Percentiles rank a stretch among this genome's conserved stretches.
phyloP scores from a whole-genome alignment of 768 basidiomycete genomes.

The Russula earlei region DNA sequence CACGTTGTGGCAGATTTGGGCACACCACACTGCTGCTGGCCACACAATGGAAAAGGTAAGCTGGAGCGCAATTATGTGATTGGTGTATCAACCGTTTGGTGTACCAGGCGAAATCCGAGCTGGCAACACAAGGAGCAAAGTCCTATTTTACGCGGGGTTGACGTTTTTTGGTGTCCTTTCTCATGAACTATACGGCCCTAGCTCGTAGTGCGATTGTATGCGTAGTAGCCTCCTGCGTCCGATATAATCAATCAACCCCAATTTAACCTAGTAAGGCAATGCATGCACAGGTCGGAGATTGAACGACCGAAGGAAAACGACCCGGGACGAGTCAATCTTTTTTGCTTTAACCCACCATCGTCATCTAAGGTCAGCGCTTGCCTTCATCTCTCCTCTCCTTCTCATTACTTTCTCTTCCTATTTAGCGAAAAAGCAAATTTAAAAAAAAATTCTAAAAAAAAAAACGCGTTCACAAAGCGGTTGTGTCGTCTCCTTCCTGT shows the following conservation, averaged over 20 bases:
- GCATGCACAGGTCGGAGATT: constrained; percentile 32
- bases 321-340: constrained; percentile 20
- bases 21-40: constrained; percentile 71
- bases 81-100: constrained; percentile 9
- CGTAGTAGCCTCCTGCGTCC: too few relatives aligned
- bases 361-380: constrained; percentile 48
- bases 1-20: constrained; percentile 49
- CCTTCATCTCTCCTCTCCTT: constrained; percentile 17
- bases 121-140: constrained; percentile 77
- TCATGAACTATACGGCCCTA: not conserved
- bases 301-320: constrained; percentile 20
- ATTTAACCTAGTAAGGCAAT: not conserved
- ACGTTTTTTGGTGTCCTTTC: constrained; percentile 20
- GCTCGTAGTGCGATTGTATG: not conserved
- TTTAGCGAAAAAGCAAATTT: constrained; percentile 34
- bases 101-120: constrained; percentile 67
- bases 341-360: constrained; percentile 48
- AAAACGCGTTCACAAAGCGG: constrained; percentile 61
- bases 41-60: constrained; percentile 79
- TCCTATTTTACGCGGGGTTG: constrained; percentile 81
- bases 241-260: not conserved
- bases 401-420: constrained; percentile 1
- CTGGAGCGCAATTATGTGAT: not conserved
- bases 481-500: constrained; percentile 69
- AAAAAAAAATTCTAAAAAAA: constrained; percentile 71